A percentile compares a stretch with the other conserved stretches of the same genome.
Conservation (phyloP, 495 filamentous ascomycete species). For the Aspergillus bridgeri region DNA sequence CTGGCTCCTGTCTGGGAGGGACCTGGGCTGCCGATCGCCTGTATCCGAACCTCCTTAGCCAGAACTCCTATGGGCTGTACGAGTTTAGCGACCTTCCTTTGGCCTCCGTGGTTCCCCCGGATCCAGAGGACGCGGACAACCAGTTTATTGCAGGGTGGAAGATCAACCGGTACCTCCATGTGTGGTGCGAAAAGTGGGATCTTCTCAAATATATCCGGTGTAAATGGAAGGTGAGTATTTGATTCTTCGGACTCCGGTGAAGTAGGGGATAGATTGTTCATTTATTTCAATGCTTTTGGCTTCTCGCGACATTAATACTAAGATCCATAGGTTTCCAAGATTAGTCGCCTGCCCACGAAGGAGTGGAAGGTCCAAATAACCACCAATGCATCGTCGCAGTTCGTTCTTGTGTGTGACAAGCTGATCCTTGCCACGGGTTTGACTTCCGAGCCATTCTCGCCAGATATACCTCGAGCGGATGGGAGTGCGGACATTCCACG, state of each 20-base stretch:
- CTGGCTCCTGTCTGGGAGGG: conserved; percentile 54
- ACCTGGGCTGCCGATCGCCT: conserved; percentile 58
- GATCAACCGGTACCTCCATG: conserved; percentile 58
- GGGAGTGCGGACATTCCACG: conserved; percentile 35
- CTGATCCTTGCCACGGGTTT: conserved; percentile 67
- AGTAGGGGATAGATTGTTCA: too few species aligned
- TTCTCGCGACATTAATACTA: too few species aligned
- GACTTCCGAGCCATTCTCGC: conserved; percentile 53
- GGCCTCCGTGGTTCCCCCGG: conserved; percentile 27
- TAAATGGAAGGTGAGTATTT: conserved; percentile 41
- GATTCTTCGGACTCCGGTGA: too few species aligned
- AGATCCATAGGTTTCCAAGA: conserved; percentile 19
- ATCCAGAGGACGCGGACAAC: conserved; percentile 38
- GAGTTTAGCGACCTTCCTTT: conserved; percentile 60
- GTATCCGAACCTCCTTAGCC: conserved; percentile 48
- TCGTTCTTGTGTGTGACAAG: conserved; percentile 47
- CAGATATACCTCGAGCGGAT: conserved; percentile 23
- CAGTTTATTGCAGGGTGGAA: conserved; percentile 63
- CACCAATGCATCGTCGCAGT: neutral
- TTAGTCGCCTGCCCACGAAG: conserved; percentile 23
- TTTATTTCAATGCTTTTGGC: too few species aligned
- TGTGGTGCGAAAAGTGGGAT: conserved; percentile 55
- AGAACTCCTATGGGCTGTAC: conserved; percentile 35
- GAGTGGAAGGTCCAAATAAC: conserved; percentile 26
- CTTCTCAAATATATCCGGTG: conserved; percentile 53